These are phyloP conservation scores for Parietaria judaica DNA, from an alignment of 306 rosid species.

Conservation along the genomic window DNA sequence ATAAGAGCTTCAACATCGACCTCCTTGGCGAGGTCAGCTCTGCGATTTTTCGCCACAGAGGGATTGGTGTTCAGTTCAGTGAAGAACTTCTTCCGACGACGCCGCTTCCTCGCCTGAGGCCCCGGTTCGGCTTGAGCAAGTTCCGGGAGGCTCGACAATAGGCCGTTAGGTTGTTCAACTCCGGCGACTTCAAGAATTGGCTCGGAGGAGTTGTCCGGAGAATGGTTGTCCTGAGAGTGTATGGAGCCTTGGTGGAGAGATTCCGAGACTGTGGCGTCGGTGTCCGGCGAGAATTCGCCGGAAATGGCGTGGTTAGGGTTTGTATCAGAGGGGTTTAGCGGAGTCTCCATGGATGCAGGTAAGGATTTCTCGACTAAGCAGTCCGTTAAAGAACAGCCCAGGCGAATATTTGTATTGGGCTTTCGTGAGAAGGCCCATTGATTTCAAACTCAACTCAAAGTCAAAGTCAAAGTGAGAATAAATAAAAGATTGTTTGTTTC, in stretches of 20 bases:
- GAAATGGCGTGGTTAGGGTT: conserved; percentile 26
- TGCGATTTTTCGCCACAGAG: conserved; percentile 48
- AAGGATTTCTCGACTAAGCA: neutral
- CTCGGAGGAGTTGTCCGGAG: conserved; percentile 45
- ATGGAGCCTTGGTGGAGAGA: conserved; percentile 20
- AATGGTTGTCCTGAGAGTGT: conserved; percentile 31
- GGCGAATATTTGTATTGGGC: neutral
- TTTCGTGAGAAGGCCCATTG: too few species aligned
- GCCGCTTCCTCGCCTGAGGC: conserved; percentile 50
- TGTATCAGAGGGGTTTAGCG: conserved; percentile 24
- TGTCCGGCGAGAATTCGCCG: conserved; percentile 35
- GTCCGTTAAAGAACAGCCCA: neutral
- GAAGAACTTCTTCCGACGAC: conserved; percentile 87
- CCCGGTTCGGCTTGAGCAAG: conserved; percentile 26
- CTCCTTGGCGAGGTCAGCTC: conserved; percentile 56
- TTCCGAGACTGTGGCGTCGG: conserved; percentile 35
- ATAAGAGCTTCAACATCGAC: conserved; percentile 70
- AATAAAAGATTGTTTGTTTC: too few species aligned
- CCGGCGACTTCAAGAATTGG: conserved; percentile 31
- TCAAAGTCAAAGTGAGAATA: too few species aligned
- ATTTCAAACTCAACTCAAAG: too few species aligned
- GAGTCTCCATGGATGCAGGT: conserved; percentile 8
- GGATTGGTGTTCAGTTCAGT: conserved; percentile 50
- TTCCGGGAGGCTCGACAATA: conserved; percentile 3
- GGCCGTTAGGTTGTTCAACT: conserved; percentile 16